These are phyloP conservation scores for Lepraria neglecta DNA, from an alignment of 495 filamentous ascomycete species.

Conservation along the genomic window DNA sequence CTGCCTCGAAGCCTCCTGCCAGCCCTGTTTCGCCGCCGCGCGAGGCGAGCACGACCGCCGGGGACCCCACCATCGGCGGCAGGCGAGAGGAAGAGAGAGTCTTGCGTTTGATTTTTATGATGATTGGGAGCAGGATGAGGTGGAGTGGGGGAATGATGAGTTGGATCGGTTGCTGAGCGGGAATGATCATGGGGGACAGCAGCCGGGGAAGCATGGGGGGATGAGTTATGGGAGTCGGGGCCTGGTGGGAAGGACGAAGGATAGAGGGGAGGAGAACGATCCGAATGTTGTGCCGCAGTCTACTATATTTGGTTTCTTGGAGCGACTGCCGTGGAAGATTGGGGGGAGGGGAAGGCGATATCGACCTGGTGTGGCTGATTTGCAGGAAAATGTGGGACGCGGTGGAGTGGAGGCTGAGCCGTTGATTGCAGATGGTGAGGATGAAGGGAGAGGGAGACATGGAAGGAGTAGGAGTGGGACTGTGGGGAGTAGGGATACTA, in stretches of 20 bases:
- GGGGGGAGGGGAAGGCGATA: constrained; percentile 76
- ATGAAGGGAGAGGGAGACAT: constrained; percentile 39
- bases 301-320: constrained; percentile 77
- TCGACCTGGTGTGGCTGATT: constrained; percentile 81
- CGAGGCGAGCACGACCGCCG: constrained; percentile 21
- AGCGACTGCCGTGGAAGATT: constrained; percentile 76
- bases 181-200: constrained; percentile 59
- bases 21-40: constrained; percentile 56
- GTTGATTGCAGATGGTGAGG: constrained; percentile 54
- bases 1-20: constrained; percentile 62
- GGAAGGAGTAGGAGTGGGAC: constrained; percentile 71
- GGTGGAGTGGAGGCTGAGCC: constrained; percentile 57
- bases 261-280: constrained; percentile 56
- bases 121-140: constrained; percentile 84
- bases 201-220: constrained; percentile 65
- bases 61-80: constrained; percentile 58
- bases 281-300: constrained; percentile 88
- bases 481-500: constrained; percentile 70
- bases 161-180: constrained; percentile 82
- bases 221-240: constrained; percentile 85
- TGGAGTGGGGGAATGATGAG: constrained; percentile 72
- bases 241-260: constrained; percentile 53
- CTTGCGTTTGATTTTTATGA: constrained; percentile 96
- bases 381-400: constrained; percentile 77
- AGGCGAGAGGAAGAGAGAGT: constrained; percentile 64